Percentiles rank a stretch among this genome's conserved stretches.
Conservation (phyloP, 1,284 basidiomycete genomes). For the Cryptococcus jaspeensis region DNA sequence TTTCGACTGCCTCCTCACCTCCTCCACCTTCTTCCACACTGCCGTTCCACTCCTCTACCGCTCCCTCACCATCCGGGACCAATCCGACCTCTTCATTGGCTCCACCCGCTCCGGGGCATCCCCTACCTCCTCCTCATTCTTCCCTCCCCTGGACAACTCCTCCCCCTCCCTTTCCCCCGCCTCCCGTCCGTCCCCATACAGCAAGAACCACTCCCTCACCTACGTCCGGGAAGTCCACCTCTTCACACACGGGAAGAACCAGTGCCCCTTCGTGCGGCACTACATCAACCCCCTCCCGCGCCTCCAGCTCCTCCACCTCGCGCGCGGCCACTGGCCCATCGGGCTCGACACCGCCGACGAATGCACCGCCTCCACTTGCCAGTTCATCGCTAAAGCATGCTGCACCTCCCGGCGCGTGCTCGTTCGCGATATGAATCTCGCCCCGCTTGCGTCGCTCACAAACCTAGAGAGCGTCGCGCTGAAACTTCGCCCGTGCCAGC, state of each 20-base stretch:
- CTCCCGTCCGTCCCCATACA: neutral
- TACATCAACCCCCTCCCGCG: constrained; percentile 14
- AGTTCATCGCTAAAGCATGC: constrained; percentile 15
- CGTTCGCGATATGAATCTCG: constrained; percentile 1
- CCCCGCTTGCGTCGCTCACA: neutral
- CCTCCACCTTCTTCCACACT: constrained; percentile 11
- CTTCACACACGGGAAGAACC: constrained; percentile 1
- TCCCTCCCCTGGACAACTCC: neutral
- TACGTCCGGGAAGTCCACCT: neutral
- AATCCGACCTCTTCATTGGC: neutral
- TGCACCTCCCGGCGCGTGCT: neutral
- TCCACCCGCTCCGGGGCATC: neutral
- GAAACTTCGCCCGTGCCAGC: constrained; percentile 11
- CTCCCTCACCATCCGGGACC: neutral
- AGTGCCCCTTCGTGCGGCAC: constrained; percentile 15
- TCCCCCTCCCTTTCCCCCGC: neutral
- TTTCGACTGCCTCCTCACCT: constrained; percentile 7
- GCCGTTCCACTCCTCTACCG: constrained; percentile 9
- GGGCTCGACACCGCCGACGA: neutral
- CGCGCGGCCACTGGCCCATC: neutral
- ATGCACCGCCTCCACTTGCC: constrained; percentile 3
- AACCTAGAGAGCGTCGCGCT: constrained; percentile 1
- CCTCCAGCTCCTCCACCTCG: constrained; percentile 10
- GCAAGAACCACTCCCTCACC: neutral
- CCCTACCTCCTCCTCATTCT: neutral